phyloP scores from a whole-genome alignment of 2,329 filamentous ascomycete genomes.

The Phialocephala subalpina region DNA sequence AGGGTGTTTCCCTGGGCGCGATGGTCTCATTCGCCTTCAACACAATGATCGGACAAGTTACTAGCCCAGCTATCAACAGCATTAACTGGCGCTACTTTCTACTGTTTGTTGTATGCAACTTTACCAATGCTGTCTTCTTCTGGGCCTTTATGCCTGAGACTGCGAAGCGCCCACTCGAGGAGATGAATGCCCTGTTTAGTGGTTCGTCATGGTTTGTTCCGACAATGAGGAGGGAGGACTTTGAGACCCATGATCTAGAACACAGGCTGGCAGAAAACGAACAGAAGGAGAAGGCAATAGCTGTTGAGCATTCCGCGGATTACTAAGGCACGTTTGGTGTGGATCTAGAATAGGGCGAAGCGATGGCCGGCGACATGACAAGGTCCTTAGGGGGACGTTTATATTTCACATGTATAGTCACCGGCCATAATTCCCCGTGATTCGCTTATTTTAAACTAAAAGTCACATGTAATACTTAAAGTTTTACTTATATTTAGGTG shows the following conservation, averaged over 20 bases:
- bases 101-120: conserved; percentile 66
- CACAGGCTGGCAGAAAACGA: conserved; percentile 16
- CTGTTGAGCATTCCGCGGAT: too few relatives aligned
- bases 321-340: too few relatives aligned
- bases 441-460: too few relatives aligned
- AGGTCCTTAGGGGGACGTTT: too few relatives aligned
- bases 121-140: conserved; percentile 71
- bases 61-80: conserved; percentile 51
- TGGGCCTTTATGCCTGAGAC: conserved; percentile 68
- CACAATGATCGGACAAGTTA: conserved; percentile 73
- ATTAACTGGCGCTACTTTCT: conserved; percentile 46
- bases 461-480: too few relatives aligned
- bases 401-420: too few relatives aligned
- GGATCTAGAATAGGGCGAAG: too few relatives aligned
- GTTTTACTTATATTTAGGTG: too few relatives aligned
- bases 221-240: background rate
- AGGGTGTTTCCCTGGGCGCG: conserved; percentile 66
- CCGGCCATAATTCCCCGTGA: too few relatives aligned
- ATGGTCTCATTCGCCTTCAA: conserved; percentile 70
- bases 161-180: conserved; percentile 62
- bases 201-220: conserved; percentile 62
- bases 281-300: too few relatives aligned
- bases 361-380: too few relatives aligned
- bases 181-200: conserved; percentile 67
- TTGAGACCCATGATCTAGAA: conserved; percentile 14